Percentiles rank a stretch among this genome's conserved stretches.
phyloP scores from a whole-genome alignment of 2,329 filamentous ascomycete species.

The Ciborinia camelliae region DNA sequence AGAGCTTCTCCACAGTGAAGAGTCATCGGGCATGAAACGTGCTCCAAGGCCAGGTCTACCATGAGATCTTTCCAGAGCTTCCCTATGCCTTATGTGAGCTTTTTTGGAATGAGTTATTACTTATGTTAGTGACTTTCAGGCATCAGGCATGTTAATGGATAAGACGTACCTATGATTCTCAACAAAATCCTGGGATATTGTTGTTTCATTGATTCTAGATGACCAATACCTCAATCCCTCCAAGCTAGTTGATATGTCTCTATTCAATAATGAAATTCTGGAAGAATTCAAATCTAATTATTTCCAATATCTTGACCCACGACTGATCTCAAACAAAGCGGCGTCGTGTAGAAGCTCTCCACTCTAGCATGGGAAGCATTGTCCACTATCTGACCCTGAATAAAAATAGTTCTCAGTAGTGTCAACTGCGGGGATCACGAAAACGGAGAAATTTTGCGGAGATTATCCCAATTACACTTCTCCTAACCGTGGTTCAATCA shows the following conservation, averaged over 20 bases:
- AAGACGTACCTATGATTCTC: not conserved
- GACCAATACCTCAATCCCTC: not conserved
- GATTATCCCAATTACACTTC: conserved; percentile 16
- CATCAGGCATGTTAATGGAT: not conserved
- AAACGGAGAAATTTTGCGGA: conserved; percentile 17
- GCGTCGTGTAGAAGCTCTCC: conserved; percentile 9
- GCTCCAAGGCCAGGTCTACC: not conserved
- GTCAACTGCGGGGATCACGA: conserved; percentile 10
- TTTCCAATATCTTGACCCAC: not conserved
- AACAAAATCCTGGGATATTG: not conserved
- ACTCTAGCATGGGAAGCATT: conserved; percentile 12
- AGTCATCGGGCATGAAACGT: conserved; percentile 13
- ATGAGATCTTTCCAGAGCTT: not conserved
- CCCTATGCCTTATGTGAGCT: not conserved
- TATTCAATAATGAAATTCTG: not conserved
- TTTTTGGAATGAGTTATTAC: not conserved
- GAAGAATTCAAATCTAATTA: not conserved
- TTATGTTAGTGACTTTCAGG: not conserved
- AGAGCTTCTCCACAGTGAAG: conserved; percentile 9
- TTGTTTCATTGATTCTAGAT: not conserved
- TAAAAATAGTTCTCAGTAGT: conserved; percentile 16
- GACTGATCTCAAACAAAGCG: conserved; percentile 10
- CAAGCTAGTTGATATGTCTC: too few species aligned
- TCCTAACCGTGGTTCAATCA: conserved; percentile 9
- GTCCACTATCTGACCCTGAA: conserved; percentile 4